Evolutionary conservation across 768 basidiomycete species (phyloP).

Genomic region (Cubamyces sp.): DNA sequence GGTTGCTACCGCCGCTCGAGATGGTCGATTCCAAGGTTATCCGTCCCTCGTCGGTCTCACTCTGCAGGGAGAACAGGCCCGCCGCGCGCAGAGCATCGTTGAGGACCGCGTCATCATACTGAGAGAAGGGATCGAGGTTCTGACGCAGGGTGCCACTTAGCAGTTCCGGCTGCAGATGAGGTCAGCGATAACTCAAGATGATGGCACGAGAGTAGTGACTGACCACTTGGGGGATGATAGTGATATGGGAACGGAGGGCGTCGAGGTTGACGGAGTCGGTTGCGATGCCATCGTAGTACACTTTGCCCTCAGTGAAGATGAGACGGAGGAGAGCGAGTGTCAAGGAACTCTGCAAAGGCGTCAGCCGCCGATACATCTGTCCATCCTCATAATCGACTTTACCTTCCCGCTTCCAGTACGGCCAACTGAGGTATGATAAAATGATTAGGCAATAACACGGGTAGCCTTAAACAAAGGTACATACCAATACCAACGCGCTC

Average conservation of each 20-base stretch:
- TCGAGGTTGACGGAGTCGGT: constrained; percentile 55
- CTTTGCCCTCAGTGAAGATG: constrained; percentile 55
- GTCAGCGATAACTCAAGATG: constrained; percentile 2
- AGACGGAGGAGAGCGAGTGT: constrained; percentile 58
- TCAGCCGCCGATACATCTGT: background rate
- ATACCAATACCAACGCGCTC: constrained; percentile 57
- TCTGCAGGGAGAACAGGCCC: constrained; percentile 50
- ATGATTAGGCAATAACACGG: background rate
- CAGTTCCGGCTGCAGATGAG: constrained; percentile 45
- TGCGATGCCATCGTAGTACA: constrained; percentile 55
- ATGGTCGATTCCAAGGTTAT: constrained; percentile 51
- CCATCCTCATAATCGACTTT: constrained; percentile 7
- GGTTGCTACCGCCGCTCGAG: constrained; percentile 47
- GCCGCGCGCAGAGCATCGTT: constrained; percentile 53
- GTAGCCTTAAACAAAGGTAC: background rate
- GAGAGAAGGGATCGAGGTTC: constrained; percentile 62
- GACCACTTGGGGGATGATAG: constrained; percentile 63
- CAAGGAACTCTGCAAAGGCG: constrained; percentile 43
- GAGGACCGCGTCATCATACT: constrained; percentile 56
- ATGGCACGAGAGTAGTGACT: constrained; percentile 25
- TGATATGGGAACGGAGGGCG: constrained; percentile 54
- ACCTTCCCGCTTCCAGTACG: constrained; percentile 62
- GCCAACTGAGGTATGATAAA: constrained; percentile 41
- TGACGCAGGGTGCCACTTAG: constrained; percentile 58
- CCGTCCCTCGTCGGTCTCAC: constrained; percentile 41